Percentiles rank a stretch among this genome's conserved stretches.
phyloP scores from a whole-genome alignment of 768 basidiomycete species.

The Phaeotremella skinneri region DNA sequence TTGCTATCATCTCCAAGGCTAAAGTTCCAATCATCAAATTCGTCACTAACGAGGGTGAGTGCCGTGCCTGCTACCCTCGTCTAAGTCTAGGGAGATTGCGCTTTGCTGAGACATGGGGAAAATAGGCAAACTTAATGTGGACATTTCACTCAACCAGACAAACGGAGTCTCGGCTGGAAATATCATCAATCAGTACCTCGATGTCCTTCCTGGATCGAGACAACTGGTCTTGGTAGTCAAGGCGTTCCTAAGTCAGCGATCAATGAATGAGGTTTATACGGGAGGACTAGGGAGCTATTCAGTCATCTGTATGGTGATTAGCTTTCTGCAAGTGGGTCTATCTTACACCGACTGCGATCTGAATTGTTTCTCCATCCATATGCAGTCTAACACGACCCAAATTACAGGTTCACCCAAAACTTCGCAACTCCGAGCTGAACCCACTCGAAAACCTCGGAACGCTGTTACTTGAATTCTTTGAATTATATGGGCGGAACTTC shows the following conservation, averaged over 20 bases:
- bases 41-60: constrained; percentile 64
- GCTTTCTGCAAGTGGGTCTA: constrained; percentile 74
- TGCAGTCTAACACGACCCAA: constrained; percentile 3
- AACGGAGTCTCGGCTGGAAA: constrained; percentile 76
- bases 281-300: constrained; percentile 93
- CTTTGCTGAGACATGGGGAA: not conserved
- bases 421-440: constrained; percentile 81
- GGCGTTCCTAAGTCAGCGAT: constrained; percentile 79
- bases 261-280: constrained; percentile 97
- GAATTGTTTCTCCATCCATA: not conserved
- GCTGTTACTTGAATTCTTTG: constrained; percentile 95
- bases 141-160: constrained; percentile 87
- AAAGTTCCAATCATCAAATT: constrained; percentile 98
- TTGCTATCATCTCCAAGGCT: constrained; percentile 87
- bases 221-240: constrained; percentile 85
- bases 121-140: constrained; percentile 75
- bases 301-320: constrained; percentile 87
- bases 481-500: constrained; percentile 88
- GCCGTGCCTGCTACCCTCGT: not conserved
- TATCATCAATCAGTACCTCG: constrained; percentile 76
- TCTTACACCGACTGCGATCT: not conserved
- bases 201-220: constrained; percentile 72
- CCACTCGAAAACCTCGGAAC: constrained; percentile 85
- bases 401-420: constrained; percentile 83
- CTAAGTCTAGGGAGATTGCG: not conserved